A percentile compares a stretch with the other conserved stretches of the same genome.
phyloP scores from a whole-genome alignment of 805 yeast species.

The Yarrowia alimentaria region DNA sequence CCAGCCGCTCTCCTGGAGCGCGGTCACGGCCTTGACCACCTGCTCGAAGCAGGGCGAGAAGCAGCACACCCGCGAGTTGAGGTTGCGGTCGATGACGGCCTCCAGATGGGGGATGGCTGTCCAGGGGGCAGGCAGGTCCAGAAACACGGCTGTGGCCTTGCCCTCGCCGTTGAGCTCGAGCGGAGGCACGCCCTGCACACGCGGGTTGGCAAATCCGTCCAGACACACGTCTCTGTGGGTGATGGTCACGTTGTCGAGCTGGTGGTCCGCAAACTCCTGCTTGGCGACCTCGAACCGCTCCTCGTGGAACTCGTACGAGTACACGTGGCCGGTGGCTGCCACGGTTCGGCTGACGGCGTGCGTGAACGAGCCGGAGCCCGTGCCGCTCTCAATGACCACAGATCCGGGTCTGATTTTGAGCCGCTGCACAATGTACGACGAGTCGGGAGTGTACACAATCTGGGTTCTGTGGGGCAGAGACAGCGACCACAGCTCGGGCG shows the following conservation, averaged over 20 bases:
- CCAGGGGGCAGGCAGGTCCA: slow-evolving; percentile 98
- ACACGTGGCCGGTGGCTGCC: slow-evolving; percentile 58
- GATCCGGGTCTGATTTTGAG: slow-evolving; percentile 71
- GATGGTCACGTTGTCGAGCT: slow-evolving; percentile 55
- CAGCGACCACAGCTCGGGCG: slow-evolving; percentile 95
- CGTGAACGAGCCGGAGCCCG: slow-evolving; percentile 94
- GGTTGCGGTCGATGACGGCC: slow-evolving; percentile 53
- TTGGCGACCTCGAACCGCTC: slow-evolving; percentile 77
- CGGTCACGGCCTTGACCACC: slow-evolving; percentile 80
- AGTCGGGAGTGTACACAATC: slow-evolving; percentile 94
- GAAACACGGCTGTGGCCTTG: slow-evolving; percentile 73
- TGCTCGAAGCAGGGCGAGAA: slow-evolving; percentile 98
- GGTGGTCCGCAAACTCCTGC: slow-evolving; percentile 72
- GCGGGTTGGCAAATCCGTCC: slow-evolving; percentile 60
- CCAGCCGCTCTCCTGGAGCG: slow-evolving; percentile 78
- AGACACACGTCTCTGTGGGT: slow-evolving; percentile 93
- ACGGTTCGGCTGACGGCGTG: slow-evolving; percentile 88
- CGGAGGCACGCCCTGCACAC: too few species aligned
- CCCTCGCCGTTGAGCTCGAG: too few species aligned
- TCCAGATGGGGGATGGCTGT: slow-evolving; percentile 78
- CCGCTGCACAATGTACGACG: slow-evolving; percentile 84
- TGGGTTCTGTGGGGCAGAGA: slow-evolving; percentile 97
- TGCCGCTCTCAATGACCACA: slow-evolving; percentile 91
- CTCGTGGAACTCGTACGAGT: slow-evolving; percentile 88
- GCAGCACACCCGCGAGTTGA: slow-evolving; percentile 77